These are phyloP conservation scores for Diutina mesorugosa DNA, from an alignment of 1,139 yeast genomes.

Conservation along the genomic window DNA sequence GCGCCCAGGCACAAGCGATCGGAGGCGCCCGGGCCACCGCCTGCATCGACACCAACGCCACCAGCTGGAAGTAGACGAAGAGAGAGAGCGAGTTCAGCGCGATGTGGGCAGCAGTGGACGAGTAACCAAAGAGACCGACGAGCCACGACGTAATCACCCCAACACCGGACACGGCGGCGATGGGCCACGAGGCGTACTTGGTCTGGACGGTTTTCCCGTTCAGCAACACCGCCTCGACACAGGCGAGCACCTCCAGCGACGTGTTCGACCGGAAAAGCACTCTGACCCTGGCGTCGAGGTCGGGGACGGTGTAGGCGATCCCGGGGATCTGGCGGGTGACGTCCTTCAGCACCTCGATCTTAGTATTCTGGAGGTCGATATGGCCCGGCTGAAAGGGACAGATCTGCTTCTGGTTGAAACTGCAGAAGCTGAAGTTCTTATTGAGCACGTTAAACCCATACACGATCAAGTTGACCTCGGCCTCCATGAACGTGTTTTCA, in stretches of 20 bases:
- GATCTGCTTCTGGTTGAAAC: conserved; percentile 30
- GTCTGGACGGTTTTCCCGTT: conserved; percentile 95
- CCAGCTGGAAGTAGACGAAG: conserved; percentile 85
- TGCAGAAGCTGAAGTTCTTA: conserved; percentile 51
- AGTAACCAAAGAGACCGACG: conserved; percentile 77
- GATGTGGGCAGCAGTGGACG: conserved; percentile 91
- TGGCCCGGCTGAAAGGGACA: conserved; percentile 89
- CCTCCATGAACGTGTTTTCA: conserved; percentile 50
- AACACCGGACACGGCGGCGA: conserved; percentile 81
- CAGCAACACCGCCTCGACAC: conserved; percentile 79
- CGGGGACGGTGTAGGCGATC: conserved; percentile 83
- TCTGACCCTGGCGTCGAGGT: conserved; percentile 82
- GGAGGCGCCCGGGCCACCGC: conserved; percentile 92
- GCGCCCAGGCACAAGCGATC: conserved; percentile 97
- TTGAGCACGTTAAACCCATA: conserved; percentile 66
- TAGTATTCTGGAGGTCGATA: conserved; percentile 42
- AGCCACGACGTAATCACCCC: conserved; percentile 84
- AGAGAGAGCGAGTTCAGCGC: conserved; percentile 90
- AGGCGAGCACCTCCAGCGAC: conserved; percentile 46
- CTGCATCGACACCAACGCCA: conserved; percentile 93
- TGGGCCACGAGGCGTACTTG: conserved; percentile 91
- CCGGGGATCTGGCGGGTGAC: conserved; percentile 53
- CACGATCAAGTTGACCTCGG: conserved; percentile 58
- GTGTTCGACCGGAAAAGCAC: conserved; percentile 42
- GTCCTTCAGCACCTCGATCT: conserved; percentile 19